Evolutionary conservation across 768 basidiomycete species (phyloP), one percentile per base, ranked within the genome.

Genomic region (Tremella mesenterica): DNA sequence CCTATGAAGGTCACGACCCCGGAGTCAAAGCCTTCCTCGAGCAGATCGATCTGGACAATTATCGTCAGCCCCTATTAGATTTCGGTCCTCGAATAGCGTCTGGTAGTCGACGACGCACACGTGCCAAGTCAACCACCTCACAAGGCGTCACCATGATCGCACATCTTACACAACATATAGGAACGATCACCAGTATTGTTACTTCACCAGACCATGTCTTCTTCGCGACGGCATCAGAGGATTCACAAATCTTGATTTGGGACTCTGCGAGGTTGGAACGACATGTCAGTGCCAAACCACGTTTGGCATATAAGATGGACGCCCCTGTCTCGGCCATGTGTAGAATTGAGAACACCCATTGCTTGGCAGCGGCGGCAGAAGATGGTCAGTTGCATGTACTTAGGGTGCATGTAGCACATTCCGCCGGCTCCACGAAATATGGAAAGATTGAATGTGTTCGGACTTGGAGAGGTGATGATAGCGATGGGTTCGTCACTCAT

Each of bases 131-230:
- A 70, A 53, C 54, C 21, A 58, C 63, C 5, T 72, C 73, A 12
- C 76, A 82, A 1, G 89, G 92, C 58, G 85, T 87, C 1, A 83
- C 80, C 2, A 80, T 96, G 50, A 81, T 97, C 48, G 84, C 86
- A 0, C 85, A 93, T 71, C 79, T 95, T 14, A 80, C 80, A 16
- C 86, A 89, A 3, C 93, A 96, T 67, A 80, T 83, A 0, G 88
- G 85, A 23, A 77, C 82, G 1, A 77, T 97, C 53, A 89, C 85
- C 2, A 80, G 82, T 7, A 76, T 97, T 21, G 85, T 85, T 1
- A 86, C 91, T 21, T 84, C 93, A 1, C 92, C 93, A 2, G 95
- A 97, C 65, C 89, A 95, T 63, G 75, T 84, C 69, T 99, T 95
- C 77, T 96, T 79, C 53, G 75, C 74, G 4, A 74, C 77, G 0